Evolutionary conservation across 805 yeast species (phyloP), one percentile per base, ranked within the genome.

Genomic region (Candida yuanshanica): DNA sequence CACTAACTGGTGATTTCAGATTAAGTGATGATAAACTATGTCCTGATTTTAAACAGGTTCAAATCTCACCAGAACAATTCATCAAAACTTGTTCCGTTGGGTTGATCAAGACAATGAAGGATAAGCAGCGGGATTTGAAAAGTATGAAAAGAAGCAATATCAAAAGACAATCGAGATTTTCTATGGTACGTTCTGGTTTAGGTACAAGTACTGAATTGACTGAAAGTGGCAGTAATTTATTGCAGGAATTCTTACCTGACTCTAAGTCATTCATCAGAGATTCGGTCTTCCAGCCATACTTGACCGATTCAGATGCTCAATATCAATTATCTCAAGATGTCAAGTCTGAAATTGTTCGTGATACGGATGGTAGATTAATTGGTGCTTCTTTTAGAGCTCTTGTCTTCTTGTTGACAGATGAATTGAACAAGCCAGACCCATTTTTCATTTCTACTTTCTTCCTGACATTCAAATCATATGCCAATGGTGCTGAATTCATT

Each of bases 321-420:
- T 45, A 39, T 21, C 43, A 44, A 13, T 37, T 40, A 16, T 37
- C 51, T 5, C 42, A 45, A 8, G 54, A 52, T 33, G 42, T 46
- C 4, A 63, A 59, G 39, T 51, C 58, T 14, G 88, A 83, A 52
- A 60, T 81, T 16, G 56, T 77, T 35, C 66, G 73, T 35, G 79
- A 75, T 49, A 55, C 65, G 4, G 71, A 70, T 29, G 78, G 77
- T 2, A 70, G 68, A 38, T 58, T 83, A 18, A 56, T 81, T 35
- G 91, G 90, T 12, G 83, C 85, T 2, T 81, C 90, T 1, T 81
- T 83, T 57, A 74, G 78, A 48, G 84, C 87, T 0, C 65, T 84
- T 42, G 75, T 84, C 4, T 74, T 68, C 50, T 68, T 84, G 20
- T 60, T 83, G 37, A 83, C 90, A 0, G 82, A 83, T 58, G 91